These are phyloP conservation scores for Fraxinus greggii DNA, from an alignment of 305 asterid genomes.

Conservation along the genomic window DNA sequence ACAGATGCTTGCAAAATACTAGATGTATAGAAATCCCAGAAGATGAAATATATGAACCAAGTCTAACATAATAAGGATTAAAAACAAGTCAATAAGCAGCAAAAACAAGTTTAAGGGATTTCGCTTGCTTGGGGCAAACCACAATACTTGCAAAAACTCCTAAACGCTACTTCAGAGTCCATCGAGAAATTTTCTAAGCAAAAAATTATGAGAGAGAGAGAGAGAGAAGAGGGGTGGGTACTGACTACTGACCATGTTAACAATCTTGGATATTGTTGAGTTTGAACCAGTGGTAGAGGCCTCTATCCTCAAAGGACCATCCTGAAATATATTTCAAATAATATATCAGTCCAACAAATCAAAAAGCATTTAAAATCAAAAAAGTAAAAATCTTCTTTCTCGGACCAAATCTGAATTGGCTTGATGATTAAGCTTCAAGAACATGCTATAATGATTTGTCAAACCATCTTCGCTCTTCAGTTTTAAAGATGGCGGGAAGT, in stretches of 20 bases:
- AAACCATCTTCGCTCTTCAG: background rate
- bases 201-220: background rate
- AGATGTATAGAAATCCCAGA: background rate
- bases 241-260: conserved; percentile 65
- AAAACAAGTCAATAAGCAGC: background rate
- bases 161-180: background rate
- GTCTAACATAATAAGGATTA: background rate
- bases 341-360: conserved; percentile 29
- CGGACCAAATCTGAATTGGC: background rate
- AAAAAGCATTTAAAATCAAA: conserved; percentile 6
- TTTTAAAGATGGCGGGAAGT: background rate
- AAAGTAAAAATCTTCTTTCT: background rate
- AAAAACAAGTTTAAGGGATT: background rate
- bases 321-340: conserved; percentile 51
- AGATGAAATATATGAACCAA: conserved; percentile 2
- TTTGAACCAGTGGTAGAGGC: conserved; percentile 91
- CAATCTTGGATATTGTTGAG: conserved; percentile 94
- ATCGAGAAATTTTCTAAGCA: conserved; percentile 6
- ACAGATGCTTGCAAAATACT: background rate
- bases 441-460: background rate
- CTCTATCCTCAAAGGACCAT: conserved; percentile 89
- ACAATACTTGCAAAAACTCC: background rate
- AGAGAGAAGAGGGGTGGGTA: background rate
- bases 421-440: background rate
- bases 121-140: background rate